Conservation (phyloP, 2,329 filamentous ascomycete species). For the Chlorencoelia australis region DNA sequence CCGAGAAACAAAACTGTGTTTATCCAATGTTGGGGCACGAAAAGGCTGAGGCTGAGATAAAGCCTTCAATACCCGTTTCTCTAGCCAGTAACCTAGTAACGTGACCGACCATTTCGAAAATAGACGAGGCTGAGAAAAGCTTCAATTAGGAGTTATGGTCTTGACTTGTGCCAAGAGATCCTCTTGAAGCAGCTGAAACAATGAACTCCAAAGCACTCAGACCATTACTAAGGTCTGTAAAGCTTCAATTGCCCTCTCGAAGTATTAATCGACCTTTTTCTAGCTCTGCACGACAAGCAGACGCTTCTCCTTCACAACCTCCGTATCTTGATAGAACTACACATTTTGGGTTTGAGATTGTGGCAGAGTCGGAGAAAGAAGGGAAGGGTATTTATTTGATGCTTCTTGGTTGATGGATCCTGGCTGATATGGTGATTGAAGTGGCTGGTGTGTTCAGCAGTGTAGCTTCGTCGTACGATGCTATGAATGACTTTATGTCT, state of each 20-base stretch:
- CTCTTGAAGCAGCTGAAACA: background rate
- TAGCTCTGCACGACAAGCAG: conserved; percentile 7
- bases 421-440: conserved; percentile 8
- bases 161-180: background rate
- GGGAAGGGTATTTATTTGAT: conserved; percentile 21
- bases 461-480: conserved; percentile 81
- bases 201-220: conserved; percentile 21
- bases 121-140: too few species aligned
- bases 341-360: conserved; percentile 28
- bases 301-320: conserved; percentile 10
- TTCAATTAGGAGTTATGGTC: too few species aligned
- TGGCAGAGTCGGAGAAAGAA: conserved; percentile 28
- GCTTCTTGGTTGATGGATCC: background rate
- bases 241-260: conserved; percentile 10
- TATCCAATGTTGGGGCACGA: too few species aligned
- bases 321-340: conserved; percentile 25
- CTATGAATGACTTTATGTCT: conserved; percentile 99
- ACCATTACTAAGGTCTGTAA: conserved; percentile 14
- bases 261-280: conserved; percentile 15
- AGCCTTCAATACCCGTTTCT: too few species aligned
- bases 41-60: too few species aligned
- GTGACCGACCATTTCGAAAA: too few species aligned
- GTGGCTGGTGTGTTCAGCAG: conserved; percentile 78
- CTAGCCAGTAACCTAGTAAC: too few species aligned
- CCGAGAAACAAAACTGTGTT: too few species aligned